Evolutionary conservation across 495 filamentous ascomycete genomes (phyloP).

Genomic region (Annulohypoxylon moriforme): DNA sequence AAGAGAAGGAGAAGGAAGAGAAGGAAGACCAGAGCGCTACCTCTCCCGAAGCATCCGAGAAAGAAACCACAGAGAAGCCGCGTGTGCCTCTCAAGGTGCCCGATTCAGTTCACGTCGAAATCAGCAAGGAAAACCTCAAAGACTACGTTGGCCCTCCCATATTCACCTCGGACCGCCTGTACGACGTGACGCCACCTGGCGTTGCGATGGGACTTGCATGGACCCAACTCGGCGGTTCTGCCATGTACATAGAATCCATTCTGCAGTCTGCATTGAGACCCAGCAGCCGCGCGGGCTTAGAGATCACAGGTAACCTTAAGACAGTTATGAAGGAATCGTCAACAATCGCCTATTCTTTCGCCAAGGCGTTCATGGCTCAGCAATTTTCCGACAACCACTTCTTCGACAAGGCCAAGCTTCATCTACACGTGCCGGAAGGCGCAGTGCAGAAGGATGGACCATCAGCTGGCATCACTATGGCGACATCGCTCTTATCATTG

Average conservation of each 20-base stretch:
- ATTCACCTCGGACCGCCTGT: conserved; percentile 95
- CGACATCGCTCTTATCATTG: conserved; percentile 86
- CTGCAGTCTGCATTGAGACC: conserved; percentile 81
- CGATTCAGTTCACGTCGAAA: conserved; percentile 84
- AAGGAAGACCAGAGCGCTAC: conserved; percentile 36
- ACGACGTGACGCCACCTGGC: conserved; percentile 93
- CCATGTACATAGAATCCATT: conserved; percentile 97
- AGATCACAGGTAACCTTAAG: conserved; percentile 94
- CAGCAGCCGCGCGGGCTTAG: conserved; percentile 78
- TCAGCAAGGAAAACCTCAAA: conserved; percentile 89
- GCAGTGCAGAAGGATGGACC: conserved; percentile 87
- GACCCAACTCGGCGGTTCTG: conserved; percentile 97
- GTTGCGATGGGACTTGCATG: conserved; percentile 99
- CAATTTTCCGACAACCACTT: conserved; percentile 90
- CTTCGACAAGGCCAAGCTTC: conserved; percentile 95
- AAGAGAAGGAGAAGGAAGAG: conserved; percentile 49
- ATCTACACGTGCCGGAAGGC: conserved; percentile 97
- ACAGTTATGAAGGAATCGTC: conserved; percentile 98
- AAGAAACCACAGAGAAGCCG: conserved; percentile 69
- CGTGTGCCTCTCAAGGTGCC: conserved; percentile 87
- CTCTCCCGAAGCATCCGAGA: conserved; percentile 44
- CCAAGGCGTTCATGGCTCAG: conserved; percentile 86
- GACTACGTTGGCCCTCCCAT: conserved; percentile 97
- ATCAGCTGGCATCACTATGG: conserved; percentile 97
- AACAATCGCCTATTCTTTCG: conserved; percentile 93